Evolutionary conservation across 2,329 filamentous ascomycete genomes (phyloP).

Genomic region (Exophiala bonariae): DNA sequence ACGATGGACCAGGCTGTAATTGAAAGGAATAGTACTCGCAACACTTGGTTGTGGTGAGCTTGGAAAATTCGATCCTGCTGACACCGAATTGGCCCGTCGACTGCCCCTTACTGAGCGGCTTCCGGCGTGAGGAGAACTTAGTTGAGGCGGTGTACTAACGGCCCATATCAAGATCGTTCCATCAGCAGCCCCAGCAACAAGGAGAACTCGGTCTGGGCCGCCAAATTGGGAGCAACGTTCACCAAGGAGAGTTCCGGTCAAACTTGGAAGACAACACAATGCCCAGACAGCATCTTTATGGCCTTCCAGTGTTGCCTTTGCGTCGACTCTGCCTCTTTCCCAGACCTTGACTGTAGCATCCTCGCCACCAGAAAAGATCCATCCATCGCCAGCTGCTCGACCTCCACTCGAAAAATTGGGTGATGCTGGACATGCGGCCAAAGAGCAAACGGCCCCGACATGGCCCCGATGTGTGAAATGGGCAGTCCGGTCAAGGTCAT

Average conservation of each 20-base stretch:
- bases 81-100: constrained; percentile 87
- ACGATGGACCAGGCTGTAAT: constrained; percentile 83
- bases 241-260: constrained; percentile 77
- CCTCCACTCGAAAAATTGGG: constrained; percentile 88
- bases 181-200: constrained; percentile 91
- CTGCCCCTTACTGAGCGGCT: constrained; percentile 70
- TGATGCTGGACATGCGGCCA: constrained; percentile 83
- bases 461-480: constrained; percentile 97
- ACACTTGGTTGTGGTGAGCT: constrained; percentile 86
- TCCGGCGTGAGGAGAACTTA: constrained; percentile 76
- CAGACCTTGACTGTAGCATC: constrained; percentile 91
- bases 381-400: constrained; percentile 85
- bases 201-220: constrained; percentile 77
- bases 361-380: constrained; percentile 97
- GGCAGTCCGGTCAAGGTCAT: constrained; percentile 85
- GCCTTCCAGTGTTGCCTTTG: constrained; percentile 89
- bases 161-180: constrained; percentile 93
- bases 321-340: constrained; percentile 91
- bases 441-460: constrained; percentile 80
- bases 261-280: constrained; percentile 85
- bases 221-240: constrained; percentile 70
- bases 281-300: constrained; percentile 97
- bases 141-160: constrained; percentile 83
- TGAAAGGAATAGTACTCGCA: constrained; percentile 81
- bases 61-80: constrained; percentile 87